Base-by-base conservation (phyloP, 2,329 filamentous ascomycete species). In the Chrysoporthe cubensis region DNA sequence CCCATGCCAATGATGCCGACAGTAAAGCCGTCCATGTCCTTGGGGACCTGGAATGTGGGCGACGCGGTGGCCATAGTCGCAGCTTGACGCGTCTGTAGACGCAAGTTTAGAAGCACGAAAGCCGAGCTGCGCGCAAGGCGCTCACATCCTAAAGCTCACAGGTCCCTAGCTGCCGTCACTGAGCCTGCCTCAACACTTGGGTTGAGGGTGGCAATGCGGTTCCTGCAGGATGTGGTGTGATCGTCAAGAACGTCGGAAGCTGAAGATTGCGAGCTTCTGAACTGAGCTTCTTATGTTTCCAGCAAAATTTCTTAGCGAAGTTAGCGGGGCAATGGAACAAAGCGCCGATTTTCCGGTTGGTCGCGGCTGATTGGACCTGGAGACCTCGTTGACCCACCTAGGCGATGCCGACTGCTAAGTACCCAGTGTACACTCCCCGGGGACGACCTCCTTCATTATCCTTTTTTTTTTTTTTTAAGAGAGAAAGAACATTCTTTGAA, bases 1-100 rank as follows among this genome's bases (percentile, higher is more conserved):
- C 96, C 96, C 94, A 99, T 97, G 70, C 96, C 96, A 78, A 99
- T 99, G 76, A 99, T 91, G 73, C 96, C 96, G 73, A 99, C 87
- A 71, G 91, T 88, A 78, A 93, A 93, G 76, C 87, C 84, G 73
- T 90, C 87, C 90, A 88, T 88, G 72, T 76, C 82, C 16, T 75
- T 69, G 21, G 82, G 81, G 70, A 80, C 69, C 58, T 66, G 67
- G 11, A 44, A 44, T 9, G 58, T 50, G 57, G 64, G 58, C 32
- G 71, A 57, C 11, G 52, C 42, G 26, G 72, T 58, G 34, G 71
- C 58, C 40, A 59, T 66, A 6, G 26, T 46, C 54, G 61, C 48
- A 56, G 62, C 56, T 44, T 48, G 63, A 50, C 8, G 66, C 63
- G 50, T 63, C 62, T 34, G 64, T 37, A 54, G 32, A 67, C 62